A percentile compares a stretch with the other conserved stretches of the same genome.
These are phyloP conservation scores for Colletotrichum sp. DNA, from an alignment of 2,329 filamentous ascomycete species.

Conservation along the genomic window DNA sequence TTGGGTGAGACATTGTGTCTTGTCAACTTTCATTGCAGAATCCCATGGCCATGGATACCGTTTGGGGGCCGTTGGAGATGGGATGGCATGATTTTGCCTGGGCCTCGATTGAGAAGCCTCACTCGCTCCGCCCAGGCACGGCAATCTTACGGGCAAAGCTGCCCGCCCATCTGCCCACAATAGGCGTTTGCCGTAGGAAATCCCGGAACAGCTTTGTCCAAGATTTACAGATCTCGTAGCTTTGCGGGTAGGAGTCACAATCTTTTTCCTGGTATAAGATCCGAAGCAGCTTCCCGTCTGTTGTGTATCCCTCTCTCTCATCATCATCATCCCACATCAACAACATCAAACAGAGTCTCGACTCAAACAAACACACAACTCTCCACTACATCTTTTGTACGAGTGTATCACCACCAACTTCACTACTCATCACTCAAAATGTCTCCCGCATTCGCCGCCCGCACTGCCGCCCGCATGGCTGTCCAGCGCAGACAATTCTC, in stretches of 20 bases:
- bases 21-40: constrained; percentile 6
- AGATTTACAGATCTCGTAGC: constrained; percentile 8
- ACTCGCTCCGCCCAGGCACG: constrained; percentile 14
- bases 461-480: constrained; percentile 28
- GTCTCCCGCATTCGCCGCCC: constrained; percentile 38
- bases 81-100: constrained; percentile 17
- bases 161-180: constrained; percentile 21
- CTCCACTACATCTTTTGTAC: constrained; percentile 7
- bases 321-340: constrained; percentile 15
- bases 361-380: constrained; percentile 13
- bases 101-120: constrained; percentile 8
- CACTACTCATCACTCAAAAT: constrained; percentile 26
- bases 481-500: constrained; percentile 37
- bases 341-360: constrained; percentile 13
- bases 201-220: constrained; percentile 4
- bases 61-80: constrained; percentile 8
- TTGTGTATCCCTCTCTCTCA: constrained; percentile 3
- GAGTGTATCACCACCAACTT: constrained; percentile 1
- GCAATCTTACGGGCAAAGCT: constrained; percentile 21
- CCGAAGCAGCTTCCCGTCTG: constrained; percentile 11
- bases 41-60: not conserved
- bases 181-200: constrained; percentile 18
- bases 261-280: constrained; percentile 20
- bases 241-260: not conserved
- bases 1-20: constrained; percentile 7